Evolutionary conservation across 164 flowering plant genomes (phyloP), one percentile per base, ranked within the genome.

Genomic region (Liquidambar formosana): DNA sequence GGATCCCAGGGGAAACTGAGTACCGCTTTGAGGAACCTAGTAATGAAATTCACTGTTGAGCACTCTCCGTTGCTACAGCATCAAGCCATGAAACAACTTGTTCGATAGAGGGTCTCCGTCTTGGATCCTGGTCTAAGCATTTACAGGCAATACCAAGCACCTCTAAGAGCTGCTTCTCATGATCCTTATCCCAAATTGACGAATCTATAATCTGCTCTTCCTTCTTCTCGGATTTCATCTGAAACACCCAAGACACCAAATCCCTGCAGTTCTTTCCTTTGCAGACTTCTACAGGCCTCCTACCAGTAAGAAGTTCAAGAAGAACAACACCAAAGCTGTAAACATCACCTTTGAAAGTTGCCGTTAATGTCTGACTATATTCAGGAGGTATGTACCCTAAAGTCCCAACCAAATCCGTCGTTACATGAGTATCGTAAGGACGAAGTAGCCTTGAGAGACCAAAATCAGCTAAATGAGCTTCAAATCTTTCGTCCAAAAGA

Each of bases 351-450:
- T 80, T 88, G 77, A 84, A 87, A 3, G 97, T 92, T 41, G 94
- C 97, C 1, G 82, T 82, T 66, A 82, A 64, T 4, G 94, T 81
- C 77, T 89, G 94, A 45, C 93, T 73, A 45, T 92, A 92, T 65
- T 89, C 97, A 1, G 94, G 97, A 57, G 97, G 97, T 14, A 92
- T 92, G 53, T 92, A 92, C 0, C 97, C 97, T 58, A 92, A 78
- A 5, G 97, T 92, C 8, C 97, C 97, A 43, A 92, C 94, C 68
- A 88, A 78, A 70, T 92, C 97, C 1, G 97, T 92, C 12, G 97
- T 88, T 22, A 92, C 94, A 73, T 92, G 97, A 19, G 97, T 92
- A 70, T 86, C 89, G 57, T 88, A 92, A 0, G 97, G 97, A n/a
- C 71, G 70, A 16, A 92, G 76, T 8, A 92, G 76, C 81, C 97